These are phyloP conservation scores for Talaromyces funiculosus DNA, from an alignment of 2,329 filamentous ascomycete species.

Conservation along the genomic window DNA sequence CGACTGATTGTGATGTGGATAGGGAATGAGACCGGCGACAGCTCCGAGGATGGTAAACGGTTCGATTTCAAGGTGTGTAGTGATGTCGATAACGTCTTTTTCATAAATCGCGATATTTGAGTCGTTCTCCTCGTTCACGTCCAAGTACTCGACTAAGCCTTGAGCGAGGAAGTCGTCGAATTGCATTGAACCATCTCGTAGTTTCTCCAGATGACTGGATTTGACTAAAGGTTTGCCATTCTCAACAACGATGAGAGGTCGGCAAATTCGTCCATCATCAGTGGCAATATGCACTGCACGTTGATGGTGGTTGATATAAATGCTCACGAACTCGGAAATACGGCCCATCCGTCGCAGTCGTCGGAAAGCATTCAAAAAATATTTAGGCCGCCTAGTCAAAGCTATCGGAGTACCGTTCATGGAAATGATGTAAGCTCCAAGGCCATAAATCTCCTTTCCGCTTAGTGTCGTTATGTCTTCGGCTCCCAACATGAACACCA, in stretches of 20 bases:
- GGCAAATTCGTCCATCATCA: conserved; percentile 92
- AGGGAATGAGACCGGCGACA: conserved; percentile 92
- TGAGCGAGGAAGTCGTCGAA: conserved; percentile 92
- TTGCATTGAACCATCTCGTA: conserved; percentile 75
- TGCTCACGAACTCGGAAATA: conserved; percentile 93
- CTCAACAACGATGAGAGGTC: conserved; percentile 92
- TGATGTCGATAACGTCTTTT: conserved; percentile 70
- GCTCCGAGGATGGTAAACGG: conserved; percentile 95
- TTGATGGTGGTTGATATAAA: conserved; percentile 91
- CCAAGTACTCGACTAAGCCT: conserved; percentile 91
- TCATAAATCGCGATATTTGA: conserved; percentile 89
- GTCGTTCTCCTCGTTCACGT: conserved; percentile 98
- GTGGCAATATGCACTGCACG: conserved; percentile 91
- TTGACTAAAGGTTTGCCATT: conserved; percentile 77
- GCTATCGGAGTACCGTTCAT: conserved; percentile 94
- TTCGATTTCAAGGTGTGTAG: conserved; percentile 95
- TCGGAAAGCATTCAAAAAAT: conserved; percentile 79
- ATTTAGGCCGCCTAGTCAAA: conserved; percentile 76
- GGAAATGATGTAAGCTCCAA: conserved; percentile 82
- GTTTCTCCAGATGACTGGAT: conserved; percentile 67
- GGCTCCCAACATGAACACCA: conserved; percentile 80
- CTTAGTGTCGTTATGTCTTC: conserved; percentile 74
- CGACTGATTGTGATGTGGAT: conserved; percentile 98
- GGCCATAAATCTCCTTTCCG: conserved; percentile 78
- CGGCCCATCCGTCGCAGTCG: conserved; percentile 81